Evolutionary conservation across 164 flowering plant genomes (phyloP), one percentile per base, ranked within the genome.

Genomic region (Platanus orientalis): DNA sequence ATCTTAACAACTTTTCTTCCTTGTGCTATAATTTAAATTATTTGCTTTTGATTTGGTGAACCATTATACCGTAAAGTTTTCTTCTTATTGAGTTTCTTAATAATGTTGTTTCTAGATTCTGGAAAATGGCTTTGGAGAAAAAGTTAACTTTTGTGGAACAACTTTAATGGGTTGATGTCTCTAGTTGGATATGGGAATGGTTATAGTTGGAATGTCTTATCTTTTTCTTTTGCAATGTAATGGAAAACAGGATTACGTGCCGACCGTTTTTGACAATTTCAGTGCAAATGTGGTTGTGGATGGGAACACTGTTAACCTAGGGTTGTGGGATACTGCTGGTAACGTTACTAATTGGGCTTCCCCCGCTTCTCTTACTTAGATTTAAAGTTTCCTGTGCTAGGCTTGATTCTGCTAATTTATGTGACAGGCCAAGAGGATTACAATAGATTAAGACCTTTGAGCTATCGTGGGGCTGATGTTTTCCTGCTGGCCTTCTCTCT

Each of bases 321-420:
- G 97, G 45, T 77, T 92, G 76, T 92, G 97, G 97, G 97, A 92
- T 75, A 92, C 97, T 69, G 97, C 97, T 32, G 97, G 97, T 84
- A 73, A 68, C 27, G 55, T 57, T 54, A 4, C 19, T 1, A 21
- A 47, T 10, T 19, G 39, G 39, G 5, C n/a, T 58, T 59, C 40
- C 26, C 6, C 10, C 17, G 4, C 12, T 6, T 27, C 52, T 29
- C 39, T 36, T 27, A 6, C 10, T 51, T 0, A 21, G 53, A 56
- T 47, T 4, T 44, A 5, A 19, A 16, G 40, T 17, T 0, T 65
- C 1, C 24, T 40, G 55, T 36, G 48, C 25, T 45, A 16, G 12
- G 32, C 36, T 12, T 45, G 57, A 6, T 58, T 61, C 27, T 4
- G 5, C 51, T 26, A 6, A 40, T 66, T 51, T 21, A 39, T 63